Evolutionary conservation across 805 yeast genomes (phyloP).

Genomic region (Candida arabinofermentans): DNA sequence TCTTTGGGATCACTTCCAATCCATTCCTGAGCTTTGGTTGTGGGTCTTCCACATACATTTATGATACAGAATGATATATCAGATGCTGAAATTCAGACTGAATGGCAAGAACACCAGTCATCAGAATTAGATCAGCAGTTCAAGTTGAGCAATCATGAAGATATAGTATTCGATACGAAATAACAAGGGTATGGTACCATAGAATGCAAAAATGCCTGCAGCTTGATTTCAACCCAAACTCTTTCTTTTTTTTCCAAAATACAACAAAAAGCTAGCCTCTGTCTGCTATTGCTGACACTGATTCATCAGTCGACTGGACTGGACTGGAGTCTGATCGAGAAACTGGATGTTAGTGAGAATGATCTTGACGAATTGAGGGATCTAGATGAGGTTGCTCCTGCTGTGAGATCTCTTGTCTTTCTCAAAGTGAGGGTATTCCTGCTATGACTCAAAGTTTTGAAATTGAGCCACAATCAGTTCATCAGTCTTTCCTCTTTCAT

Average conservation of each 20-base stretch:
- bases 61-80: conserved; percentile 17
- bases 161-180: conserved; percentile 27
- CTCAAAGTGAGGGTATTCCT: conserved; percentile 46
- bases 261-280: conserved; percentile 40
- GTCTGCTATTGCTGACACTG: conserved; percentile 40
- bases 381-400: conserved; percentile 42
- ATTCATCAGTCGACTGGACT: conserved; percentile 38
- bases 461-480: conserved; percentile 36
- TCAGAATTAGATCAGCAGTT: conserved; percentile 18
- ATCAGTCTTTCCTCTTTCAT: conserved; percentile 40
- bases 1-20: background rate
- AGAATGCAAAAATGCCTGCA: conserved; percentile 10
- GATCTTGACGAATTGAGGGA: conserved; percentile 40
- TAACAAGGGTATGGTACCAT: conserved; percentile 22
- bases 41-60: conserved; percentile 21
- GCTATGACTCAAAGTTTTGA: conserved; percentile 33
- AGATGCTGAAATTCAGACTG: conserved; percentile 22
- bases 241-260: conserved; percentile 47
- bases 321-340: conserved; percentile 40
- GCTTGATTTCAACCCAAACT: conserved; percentile 19
- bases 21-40: conserved; percentile 21
- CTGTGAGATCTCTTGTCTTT: conserved; percentile 34
- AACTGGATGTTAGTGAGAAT: conserved; percentile 33
- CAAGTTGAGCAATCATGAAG: conserved; percentile 23
- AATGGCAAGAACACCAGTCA: conserved; percentile 27